Evolutionary conservation across 768 basidiomycete species (phyloP).

Genomic region (Lactarius vividus): DNA sequence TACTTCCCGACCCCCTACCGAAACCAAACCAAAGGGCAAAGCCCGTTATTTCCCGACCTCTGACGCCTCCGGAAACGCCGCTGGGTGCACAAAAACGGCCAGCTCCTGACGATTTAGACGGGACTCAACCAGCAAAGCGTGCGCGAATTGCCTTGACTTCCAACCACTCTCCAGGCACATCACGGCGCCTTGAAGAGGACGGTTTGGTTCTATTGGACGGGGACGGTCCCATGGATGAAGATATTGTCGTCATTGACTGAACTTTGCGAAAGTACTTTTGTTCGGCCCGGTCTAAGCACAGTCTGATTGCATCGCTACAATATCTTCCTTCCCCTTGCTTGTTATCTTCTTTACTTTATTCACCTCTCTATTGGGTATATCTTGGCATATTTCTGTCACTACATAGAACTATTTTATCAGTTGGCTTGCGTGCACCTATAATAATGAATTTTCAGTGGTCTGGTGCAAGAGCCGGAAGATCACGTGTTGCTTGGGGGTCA

Average conservation of each 20-base stretch:
- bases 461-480: neutral
- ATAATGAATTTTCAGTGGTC: neutral
- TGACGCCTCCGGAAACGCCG: slow-evolving; percentile 43
- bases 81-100: slow-evolving; percentile 54
- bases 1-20: slow-evolving; percentile 66
- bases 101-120: slow-evolving; percentile 53
- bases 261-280: neutral
- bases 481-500: slow-evolving; percentile 4
- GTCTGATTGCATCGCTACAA: neutral
- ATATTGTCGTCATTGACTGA: slow-evolving; percentile 57
- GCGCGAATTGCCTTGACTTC: slow-evolving; percentile 35
- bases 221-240: slow-evolving; percentile 49
- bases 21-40: slow-evolving; percentile 46
- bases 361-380: slow-evolving; percentile 21
- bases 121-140: slow-evolving; percentile 59
- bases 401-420: neutral
- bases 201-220: slow-evolving; percentile 67
- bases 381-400: neutral
- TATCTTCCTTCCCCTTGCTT: neutral
- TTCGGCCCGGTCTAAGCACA: neutral
- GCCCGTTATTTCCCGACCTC: slow-evolving; percentile 34
- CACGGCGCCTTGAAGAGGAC: slow-evolving; percentile 65
- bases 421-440: slow-evolving; percentile 2
- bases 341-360: slow-evolving; percentile 13
- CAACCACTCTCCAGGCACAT: slow-evolving; percentile 57